phyloP scores from a whole-genome alignment of 306 rosid genomes.

The Prunus kanzakura region DNA sequence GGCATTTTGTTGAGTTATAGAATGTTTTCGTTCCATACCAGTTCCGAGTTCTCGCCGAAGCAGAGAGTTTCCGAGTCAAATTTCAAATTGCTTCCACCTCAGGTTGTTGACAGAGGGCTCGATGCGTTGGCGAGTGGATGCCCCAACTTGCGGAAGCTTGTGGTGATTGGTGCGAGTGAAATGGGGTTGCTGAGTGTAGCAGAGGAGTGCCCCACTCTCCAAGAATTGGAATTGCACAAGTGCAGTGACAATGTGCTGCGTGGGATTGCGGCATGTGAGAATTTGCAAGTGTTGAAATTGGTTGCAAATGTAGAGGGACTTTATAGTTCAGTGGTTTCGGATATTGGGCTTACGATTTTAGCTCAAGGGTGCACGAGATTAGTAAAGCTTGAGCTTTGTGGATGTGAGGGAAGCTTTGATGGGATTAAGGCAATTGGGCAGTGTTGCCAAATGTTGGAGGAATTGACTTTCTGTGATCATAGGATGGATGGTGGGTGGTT shows the following conservation, averaged over 20 bases:
- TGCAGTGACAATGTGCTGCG: conserved; percentile 73
- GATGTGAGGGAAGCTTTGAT: conserved; percentile 87
- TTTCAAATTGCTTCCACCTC: conserved; percentile 55
- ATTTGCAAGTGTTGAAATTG: conserved; percentile 68
- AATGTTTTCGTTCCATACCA: conserved; percentile 39
- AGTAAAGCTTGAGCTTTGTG: conserved; percentile 78
- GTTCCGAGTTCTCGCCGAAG: conserved; percentile 37
- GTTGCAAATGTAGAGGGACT: conserved; percentile 56
- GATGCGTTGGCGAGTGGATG: conserved; percentile 56
- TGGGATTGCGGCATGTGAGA: conserved; percentile 76
- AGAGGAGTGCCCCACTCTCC: conserved; percentile 75
- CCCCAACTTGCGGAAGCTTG: conserved; percentile 73
- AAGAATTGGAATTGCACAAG: conserved; percentile 71
- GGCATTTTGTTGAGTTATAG: conserved; percentile 50
- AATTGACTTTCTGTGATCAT: conserved; percentile 62
- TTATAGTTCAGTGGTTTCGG: conserved; percentile 60
- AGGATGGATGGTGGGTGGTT: conserved; percentile 94
- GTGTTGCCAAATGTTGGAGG: conserved; percentile 91
- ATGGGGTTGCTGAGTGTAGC: conserved; percentile 72
- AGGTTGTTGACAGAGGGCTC: conserved; percentile 74
- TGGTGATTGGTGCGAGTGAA: conserved; percentile 68
- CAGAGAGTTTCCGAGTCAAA: conserved; percentile 46
- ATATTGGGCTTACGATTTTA: conserved; percentile 73
- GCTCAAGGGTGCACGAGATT: conserved; percentile 85
- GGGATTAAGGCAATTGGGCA: conserved; percentile 85